A percentile compares a stretch with the other conserved stretches of the same genome.
Evolutionary conservation across 495 filamentous ascomycete genomes (phyloP).

Genomic region (Letharia columbiana): DNA sequence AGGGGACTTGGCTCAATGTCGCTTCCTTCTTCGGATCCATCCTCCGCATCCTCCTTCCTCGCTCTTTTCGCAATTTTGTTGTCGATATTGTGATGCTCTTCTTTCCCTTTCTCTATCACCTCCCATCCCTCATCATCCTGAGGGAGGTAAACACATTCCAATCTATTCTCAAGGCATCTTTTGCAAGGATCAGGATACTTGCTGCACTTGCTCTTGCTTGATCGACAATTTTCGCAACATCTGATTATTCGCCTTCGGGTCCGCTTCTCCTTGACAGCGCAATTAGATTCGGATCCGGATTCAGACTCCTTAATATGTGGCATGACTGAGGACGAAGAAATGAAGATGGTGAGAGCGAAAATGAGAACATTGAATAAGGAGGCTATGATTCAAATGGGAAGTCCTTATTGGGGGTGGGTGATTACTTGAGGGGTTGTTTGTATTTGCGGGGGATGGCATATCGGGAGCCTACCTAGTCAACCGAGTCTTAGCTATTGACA

Average conservation of each 20-base stretch:
- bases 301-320: background rate
- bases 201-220: conserved; percentile 10
- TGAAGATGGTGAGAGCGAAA: background rate
- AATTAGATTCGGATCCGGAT: background rate
- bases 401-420: background rate
- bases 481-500: background rate
- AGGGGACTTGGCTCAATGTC: conserved; percentile 31
- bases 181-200: background rate
- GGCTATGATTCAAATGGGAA: background rate
- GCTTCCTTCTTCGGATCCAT: conserved; percentile 19
- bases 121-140: background rate
- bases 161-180: background rate
- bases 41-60: background rate
- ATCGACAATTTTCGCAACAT: conserved; percentile 35
- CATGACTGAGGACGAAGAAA: background rate
- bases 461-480: background rate
- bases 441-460: background rate
- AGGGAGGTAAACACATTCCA: background rate
- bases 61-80: background rate
- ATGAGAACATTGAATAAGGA: background rate
- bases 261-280: background rate
- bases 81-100: background rate
- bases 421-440: background rate
- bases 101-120: background rate
- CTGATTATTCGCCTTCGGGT: conserved; percentile 19